Evolutionary conservation across 73 alveolate species (phyloP), one percentile per base, ranked within the genome.

Genomic region (Symbiodinium pilosum): DNA sequence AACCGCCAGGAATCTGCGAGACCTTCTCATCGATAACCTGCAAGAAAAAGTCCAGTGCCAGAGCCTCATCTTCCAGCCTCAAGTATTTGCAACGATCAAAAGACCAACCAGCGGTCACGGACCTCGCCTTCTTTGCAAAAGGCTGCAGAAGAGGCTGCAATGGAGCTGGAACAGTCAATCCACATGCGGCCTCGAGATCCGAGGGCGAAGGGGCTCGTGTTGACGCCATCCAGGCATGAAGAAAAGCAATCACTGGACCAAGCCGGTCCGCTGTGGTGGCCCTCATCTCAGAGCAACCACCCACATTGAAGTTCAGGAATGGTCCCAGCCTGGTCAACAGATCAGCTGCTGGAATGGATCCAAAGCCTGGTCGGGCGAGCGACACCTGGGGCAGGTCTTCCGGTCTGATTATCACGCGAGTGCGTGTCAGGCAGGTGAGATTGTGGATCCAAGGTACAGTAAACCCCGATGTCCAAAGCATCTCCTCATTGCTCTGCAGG

Each of bases 391-490:
- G 88, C 51, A 81, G 32, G 20, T 81, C 88, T 38, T 40, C 18
- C 39, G 34, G 51, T 4, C 28, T 81, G 6, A 89, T 4, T 68
- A 38, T 59, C 71, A 89, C n/a, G 7, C 95, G 95, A 11, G 38
- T 11, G 44, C 83, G 83, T 39, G 95, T 89, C 73, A 89, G 38
- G 41, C 95, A 89, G 1, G 95, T 89, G 30, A 89, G 87, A 34
- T 89, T 89, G 73, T 89, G 95, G 34, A 89, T 89, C 95, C 95
- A 89, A 14, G 95, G 95, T 1, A 89, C 95, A 7, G 95, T 89
- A 71, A 89, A 89, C 38, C 95, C 95, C 11, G 47, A 89, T 8
- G 47, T 89, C 95, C 95, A 89, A 84, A 89, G 87, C 87, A 42
- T 64, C 38, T 89, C 95, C 21, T 89, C 75, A 26, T 89, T 89